Evolutionary conservation across 2,329 filamentous ascomycete genomes (phyloP), one percentile per base, ranked within the genome.

Genomic region (Zymoseptoria tritici): DNA sequence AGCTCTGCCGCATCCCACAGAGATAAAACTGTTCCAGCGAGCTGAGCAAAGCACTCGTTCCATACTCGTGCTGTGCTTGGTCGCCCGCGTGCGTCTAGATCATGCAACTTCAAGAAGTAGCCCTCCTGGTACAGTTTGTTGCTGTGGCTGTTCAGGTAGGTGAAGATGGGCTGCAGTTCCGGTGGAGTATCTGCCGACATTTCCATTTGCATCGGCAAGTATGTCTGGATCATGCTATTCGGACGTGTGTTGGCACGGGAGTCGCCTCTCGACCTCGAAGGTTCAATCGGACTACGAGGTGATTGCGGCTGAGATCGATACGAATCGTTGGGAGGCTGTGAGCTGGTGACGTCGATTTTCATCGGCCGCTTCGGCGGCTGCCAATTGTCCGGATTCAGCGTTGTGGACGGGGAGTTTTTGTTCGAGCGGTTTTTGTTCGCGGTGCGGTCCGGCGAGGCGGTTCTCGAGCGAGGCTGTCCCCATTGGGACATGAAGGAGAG

Each of bases 121-220:
- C 94, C 94, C 77, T 99, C 94, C 68, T 97, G 92, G 74, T 97
- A 99, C 58, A 97, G 80, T 77, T 97, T 97, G 76, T 97, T 97
- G 60, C 86, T 88, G 74, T 99, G 94, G 76, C 88, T 94, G 77
- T 96, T 97, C 66, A 99, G 83, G 72, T 91, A 94, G 62, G 85
- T 90, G 76, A 97, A 97, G 70, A 97, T 92, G 64, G 92, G 93
- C 77, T 91, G 89, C 63, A 99, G 81, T 80, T 99, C 94, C 46
- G 94, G 91, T 63, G 94, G 85, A 29, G 90, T 96, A 72, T 97
- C 91, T 67, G 87, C 83, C 71, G 84, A 85, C 64, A 94, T 82
- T 70, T 96, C 90, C 87, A 96, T 91, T 74, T 91, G 77, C 71
- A 88, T 89, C 71, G 91, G 90, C 68, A 91, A 87, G 75, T 92